Conservation (phyloP, 2,329 filamentous ascomycete genomes). For the Xylaria hypoxylon region DNA sequence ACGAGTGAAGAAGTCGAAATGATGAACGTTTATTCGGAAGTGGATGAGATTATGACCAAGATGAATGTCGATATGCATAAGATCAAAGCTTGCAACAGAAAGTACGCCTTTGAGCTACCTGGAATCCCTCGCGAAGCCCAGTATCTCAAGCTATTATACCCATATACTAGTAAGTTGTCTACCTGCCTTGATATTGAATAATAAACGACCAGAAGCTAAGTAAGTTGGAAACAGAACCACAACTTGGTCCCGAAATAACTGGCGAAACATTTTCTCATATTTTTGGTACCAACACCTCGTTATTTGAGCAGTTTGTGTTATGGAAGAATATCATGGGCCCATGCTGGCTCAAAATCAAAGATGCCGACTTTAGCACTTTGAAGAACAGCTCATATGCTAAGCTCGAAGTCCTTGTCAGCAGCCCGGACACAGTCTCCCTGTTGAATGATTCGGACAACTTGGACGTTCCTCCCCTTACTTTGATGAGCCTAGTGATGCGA, state of each 20-base stretch:
- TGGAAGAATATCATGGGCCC: conserved; percentile 99
- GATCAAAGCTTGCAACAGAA: conserved; percentile 88
- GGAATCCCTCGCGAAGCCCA: conserved; percentile 88
- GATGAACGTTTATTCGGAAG: conserved; percentile 89
- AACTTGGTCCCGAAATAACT: conserved; percentile 74
- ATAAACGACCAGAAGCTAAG: conserved; percentile 38
- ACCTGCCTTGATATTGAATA: background rate
- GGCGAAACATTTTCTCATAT: conserved; percentile 95
- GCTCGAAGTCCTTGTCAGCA: conserved; percentile 84
- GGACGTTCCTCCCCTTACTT: conserved; percentile 85
- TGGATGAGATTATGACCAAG: conserved; percentile 87
- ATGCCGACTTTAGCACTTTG: conserved; percentile 83
- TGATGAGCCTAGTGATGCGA: conserved; percentile 95
- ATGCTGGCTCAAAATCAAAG: conserved; percentile 93
- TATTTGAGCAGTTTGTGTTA: conserved; percentile 98
- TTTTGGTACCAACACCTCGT: conserved; percentile 90
- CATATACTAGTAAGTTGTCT: conserved; percentile 76
- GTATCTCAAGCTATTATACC: conserved; percentile 96
- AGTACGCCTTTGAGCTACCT: conserved; percentile 94
- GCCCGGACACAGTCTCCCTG: conserved; percentile 79
- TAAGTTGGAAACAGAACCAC: conserved; percentile 63
- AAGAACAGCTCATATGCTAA: conserved; percentile 98
- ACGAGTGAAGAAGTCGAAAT: conserved; percentile 85
- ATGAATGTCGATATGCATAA: conserved; percentile 90
- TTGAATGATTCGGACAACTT: conserved; percentile 82